Base-by-base conservation (phyloP, 2,329 filamentous ascomycete genomes). In the Chaetomium sp. region DNA sequence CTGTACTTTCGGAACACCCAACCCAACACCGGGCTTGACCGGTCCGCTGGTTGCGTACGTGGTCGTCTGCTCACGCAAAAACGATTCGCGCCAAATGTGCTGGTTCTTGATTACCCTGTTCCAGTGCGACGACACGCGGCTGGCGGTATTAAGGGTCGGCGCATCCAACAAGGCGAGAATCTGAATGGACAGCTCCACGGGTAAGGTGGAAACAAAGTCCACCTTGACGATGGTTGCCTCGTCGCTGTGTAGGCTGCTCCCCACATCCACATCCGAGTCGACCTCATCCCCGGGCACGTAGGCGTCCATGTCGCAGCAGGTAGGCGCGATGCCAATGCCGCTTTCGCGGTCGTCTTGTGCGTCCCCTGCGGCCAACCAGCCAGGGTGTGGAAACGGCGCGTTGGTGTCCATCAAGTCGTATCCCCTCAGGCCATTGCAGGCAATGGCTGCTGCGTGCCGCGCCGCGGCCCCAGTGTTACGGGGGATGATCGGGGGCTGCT, bases 11-110 rank as follows among this genome's bases (percentile, higher is more conserved):
- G 83, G 83, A 5, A 86, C 70, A 40, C 83, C 83, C n/a, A 79
- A 70, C 1, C 82, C 82, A 1, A 70, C 68, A 37, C 81, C 81
- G 0, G 82, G 76, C 53, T 70, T 69, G 46, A 85, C 70, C 2
- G 77, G 73, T 0, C 69, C 69, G 54, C 79, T 76, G 3, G 80
- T 84, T 19, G 83, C 83, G 67, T 80, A 86, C 0, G 82, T 84
- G 34, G 68, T 68, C 0, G 81, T 80, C 67, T 81, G 85, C 64
- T 84, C 80, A 12, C 82, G 73, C 36, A 85, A 68, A 64, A 85
- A 86, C 1, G 81, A 82, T 63, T 84, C 79, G 12, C 81, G 75
- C 83, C 83, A 86, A 47, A 86, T 76, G 64, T 85, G 79, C 61
- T 79, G 79, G 59, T 80, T 81, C 34, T 68, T 65, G 4, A 76